Evolutionary conservation across 306 rosid species (phyloP).

Genomic region (Crataegus laevigata): DNA sequence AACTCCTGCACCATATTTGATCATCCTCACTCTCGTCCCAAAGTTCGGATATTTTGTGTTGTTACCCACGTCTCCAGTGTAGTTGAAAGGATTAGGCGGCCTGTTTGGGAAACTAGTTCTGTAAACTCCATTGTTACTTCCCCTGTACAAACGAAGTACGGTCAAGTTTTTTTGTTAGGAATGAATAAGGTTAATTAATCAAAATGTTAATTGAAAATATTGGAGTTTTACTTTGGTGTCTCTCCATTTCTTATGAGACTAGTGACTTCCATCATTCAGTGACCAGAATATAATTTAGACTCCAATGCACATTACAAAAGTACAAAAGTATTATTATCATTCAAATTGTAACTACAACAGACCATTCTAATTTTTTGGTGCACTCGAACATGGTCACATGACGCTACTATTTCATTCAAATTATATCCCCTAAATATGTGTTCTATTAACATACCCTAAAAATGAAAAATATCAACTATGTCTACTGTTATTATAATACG

Average conservation of each 20-base stretch:
- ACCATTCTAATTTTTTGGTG: too few species aligned
- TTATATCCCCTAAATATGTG: background rate
- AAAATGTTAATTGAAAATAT: background rate
- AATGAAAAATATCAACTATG: background rate
- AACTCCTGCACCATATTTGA: slow-evolving; percentile 25
- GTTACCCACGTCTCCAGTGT: slow-evolving; percentile 26
- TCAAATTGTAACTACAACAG: too few species aligned
- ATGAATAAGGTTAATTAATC: background rate
- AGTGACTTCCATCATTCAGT: too few species aligned
- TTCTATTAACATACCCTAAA: background rate
- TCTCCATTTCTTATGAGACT: too few species aligned
- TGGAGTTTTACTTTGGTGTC: too few species aligned
- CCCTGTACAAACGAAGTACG: slow-evolving; percentile 8
- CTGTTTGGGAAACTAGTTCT: slow-evolving; percentile 19
- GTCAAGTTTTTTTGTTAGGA: background rate
- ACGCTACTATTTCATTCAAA: background rate
- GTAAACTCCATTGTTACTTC: slow-evolving; percentile 20
- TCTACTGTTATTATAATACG: too few species aligned
- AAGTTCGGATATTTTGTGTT: slow-evolving; percentile 8
- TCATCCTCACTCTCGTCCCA: slow-evolving; percentile 17
- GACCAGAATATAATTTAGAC: too few species aligned
- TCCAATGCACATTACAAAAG: too few species aligned
- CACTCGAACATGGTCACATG: background rate
- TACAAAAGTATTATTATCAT: too few species aligned
- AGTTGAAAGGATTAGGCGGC: slow-evolving; percentile 26